Evolutionary conservation across 805 yeast genomes (phyloP).

Genomic region (Kluyveromyces dobzhanskii): DNA sequence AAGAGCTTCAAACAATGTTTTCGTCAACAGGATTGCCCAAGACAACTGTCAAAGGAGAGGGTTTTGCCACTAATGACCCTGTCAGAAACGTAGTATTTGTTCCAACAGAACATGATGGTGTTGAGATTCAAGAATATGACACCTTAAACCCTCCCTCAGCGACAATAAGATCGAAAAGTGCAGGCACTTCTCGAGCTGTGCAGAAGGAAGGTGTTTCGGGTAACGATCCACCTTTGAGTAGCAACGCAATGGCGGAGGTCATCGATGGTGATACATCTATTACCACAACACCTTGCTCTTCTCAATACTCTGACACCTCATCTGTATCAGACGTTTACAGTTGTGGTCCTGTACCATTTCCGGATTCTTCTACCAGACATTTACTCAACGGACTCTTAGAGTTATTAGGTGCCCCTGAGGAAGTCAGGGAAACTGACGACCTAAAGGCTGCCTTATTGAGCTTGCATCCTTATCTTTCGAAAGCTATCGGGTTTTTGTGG

Average conservation of each 20-base stretch:
- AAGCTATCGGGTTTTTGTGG: conserved; percentile 2
- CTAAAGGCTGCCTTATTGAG: conserved; percentile 2
- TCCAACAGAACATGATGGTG: neutral
- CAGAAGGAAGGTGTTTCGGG: neutral
- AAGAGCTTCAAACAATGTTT: neutral
- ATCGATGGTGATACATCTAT: neutral
- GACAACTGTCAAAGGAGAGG: no score
- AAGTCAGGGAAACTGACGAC: conserved; percentile 1
- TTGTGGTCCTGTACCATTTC: neutral
- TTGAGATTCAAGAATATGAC: conserved; percentile 1
- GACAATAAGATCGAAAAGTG: neutral
- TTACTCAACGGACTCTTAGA: conserved; percentile 1
- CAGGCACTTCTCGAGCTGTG: neutral
- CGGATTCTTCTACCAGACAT: conserved; percentile 1
- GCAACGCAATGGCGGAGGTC: no score
- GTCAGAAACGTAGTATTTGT: neutral
- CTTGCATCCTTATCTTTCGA: conserved; percentile 3
- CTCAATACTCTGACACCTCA: neutral
- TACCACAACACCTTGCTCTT: neutral
- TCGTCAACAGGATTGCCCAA: neutral
- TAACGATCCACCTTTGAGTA: no score
- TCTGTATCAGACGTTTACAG: neutral
- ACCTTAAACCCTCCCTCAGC: neutral
- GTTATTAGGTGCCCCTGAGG: conserved; percentile 4
- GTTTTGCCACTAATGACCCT: neutral